phyloP scores from a whole-genome alignment of 176 grass and related monocot genomes.

The Aegilops speltoides region DNA sequence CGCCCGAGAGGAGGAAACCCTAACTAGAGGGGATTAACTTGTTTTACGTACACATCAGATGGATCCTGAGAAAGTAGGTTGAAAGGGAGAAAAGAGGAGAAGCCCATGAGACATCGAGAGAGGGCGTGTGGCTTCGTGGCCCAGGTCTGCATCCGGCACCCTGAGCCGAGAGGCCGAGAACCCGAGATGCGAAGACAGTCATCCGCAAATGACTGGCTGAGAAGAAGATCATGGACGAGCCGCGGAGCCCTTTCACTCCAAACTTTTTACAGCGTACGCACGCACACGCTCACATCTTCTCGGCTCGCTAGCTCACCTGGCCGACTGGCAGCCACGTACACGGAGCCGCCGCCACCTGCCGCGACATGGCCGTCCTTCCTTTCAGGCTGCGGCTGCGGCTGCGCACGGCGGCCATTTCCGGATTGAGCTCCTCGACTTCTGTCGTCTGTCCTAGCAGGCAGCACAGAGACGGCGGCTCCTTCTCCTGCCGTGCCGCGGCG shows the following conservation, averaged over 20 bases:
- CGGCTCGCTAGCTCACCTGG: not conserved
- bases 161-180: too few relatives aligned
- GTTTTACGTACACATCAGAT: too few relatives aligned
- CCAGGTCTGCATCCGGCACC: too few relatives aligned
- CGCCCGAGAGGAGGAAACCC: too few relatives aligned
- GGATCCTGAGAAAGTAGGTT: too few relatives aligned
- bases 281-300: constrained; percentile 2
- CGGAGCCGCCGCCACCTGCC: not conserved
- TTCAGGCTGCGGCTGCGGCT: constrained; percentile 52
- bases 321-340: not conserved
- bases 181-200: not conserved
- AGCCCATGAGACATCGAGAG: too few relatives aligned
- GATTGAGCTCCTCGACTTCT: not conserved
- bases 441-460: not conserved
- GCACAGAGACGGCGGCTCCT: constrained; percentile 1
- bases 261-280: not conserved
- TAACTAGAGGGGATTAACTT: too few relatives aligned
- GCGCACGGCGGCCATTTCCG: not conserved
- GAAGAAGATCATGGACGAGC: not conserved
- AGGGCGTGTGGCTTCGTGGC: too few relatives aligned
- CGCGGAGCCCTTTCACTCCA: not conserved
- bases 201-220: constrained; percentile 20
- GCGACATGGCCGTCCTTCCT: constrained; percentile 53
- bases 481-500: constrained; percentile 14
- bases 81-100: too few relatives aligned